phyloP scores from a whole-genome alignment of 108 stramenopile species.

The Fragilariopsis cylindrus region DNA sequence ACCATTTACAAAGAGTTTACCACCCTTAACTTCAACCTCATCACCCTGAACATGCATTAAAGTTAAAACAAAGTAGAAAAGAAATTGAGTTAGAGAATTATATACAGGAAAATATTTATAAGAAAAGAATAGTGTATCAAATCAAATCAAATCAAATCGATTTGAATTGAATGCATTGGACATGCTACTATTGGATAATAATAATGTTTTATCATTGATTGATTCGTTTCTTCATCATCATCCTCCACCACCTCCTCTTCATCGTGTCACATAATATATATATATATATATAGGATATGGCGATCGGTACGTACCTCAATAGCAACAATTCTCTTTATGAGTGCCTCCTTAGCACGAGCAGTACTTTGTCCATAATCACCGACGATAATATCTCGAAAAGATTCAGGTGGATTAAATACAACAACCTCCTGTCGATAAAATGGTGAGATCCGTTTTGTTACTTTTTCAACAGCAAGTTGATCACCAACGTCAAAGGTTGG shows the following conservation, averaged over 20 bases:
- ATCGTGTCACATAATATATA: neutral
- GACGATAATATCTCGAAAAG: slow-evolving; percentile 77
- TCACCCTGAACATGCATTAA: slow-evolving; percentile 59
- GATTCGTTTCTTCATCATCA: neutral
- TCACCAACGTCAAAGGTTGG: slow-evolving; percentile 97
- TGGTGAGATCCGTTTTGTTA: slow-evolving; percentile 85
- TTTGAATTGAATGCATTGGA: too few species aligned
- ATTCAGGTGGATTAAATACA: slow-evolving; percentile 92
- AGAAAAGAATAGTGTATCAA: neutral
- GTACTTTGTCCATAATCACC: slow-evolving; percentile 46
- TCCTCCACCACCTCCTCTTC: neutral
- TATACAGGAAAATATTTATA: neutral
- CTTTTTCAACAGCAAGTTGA: slow-evolving; percentile 95
- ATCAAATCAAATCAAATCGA: too few species aligned
- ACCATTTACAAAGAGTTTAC: slow-evolving; percentile 89
- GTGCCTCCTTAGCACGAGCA: slow-evolving; percentile 68
- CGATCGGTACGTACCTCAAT: slow-evolving; percentile 63
- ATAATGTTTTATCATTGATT: neutral
- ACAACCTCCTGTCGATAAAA: slow-evolving; percentile 90
- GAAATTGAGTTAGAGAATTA: slow-evolving; percentile 2
- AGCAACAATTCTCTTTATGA: slow-evolving; percentile 96
- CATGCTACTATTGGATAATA: neutral
- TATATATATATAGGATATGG: neutral
- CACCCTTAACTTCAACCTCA: slow-evolving; percentile 80
- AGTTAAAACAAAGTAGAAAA: neutral